These are phyloP conservation scores for Hericium erinaceus DNA, from an alignment of 768 basidiomycete genomes.

Conservation along the genomic window DNA sequence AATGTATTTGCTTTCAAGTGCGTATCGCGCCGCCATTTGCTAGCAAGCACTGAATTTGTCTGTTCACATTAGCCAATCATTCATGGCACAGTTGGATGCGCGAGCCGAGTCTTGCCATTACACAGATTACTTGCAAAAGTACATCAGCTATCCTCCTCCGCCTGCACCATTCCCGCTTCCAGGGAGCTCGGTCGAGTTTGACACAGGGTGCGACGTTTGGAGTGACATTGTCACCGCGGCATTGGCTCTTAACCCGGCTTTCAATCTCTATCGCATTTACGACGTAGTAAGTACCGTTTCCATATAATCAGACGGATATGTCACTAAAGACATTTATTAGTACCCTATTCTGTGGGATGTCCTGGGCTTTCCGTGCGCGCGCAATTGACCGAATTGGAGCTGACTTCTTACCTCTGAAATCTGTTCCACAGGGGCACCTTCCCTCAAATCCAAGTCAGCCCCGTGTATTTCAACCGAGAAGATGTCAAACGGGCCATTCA, in stretches of 20 bases:
- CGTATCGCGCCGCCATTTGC: slow-evolving; percentile 12
- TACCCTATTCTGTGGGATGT: slow-evolving; percentile 12
- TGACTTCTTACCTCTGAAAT: not conserved
- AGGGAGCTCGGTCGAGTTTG: slow-evolving; percentile 1
- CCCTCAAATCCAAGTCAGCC: slow-evolving; percentile 7
- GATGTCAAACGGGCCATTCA: slow-evolving; percentile 15
- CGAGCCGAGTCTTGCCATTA: slow-evolving; percentile 7
- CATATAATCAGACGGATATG: too few species aligned
- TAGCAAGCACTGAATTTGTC: not conserved
- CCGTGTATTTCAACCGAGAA: slow-evolving; percentile 12
- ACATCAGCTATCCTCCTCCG: slow-evolving; percentile 10
- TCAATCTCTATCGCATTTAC: slow-evolving; percentile 10
- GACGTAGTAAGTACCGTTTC: slow-evolving; percentile 8
- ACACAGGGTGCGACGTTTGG: slow-evolving; percentile 7
- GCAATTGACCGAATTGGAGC: too few species aligned
- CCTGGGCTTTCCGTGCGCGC: slow-evolving; percentile 18
- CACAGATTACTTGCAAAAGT: slow-evolving; percentile 4
- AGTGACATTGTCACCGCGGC: slow-evolving; percentile 1
- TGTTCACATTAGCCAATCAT: slow-evolving; percentile 7
- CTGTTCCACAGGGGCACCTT: slow-evolving; percentile 7
- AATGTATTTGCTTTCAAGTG: slow-evolving; percentile 69
- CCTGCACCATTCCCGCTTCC: slow-evolving; percentile 10
- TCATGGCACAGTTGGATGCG: slow-evolving; percentile 6
- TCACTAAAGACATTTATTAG: not conserved
- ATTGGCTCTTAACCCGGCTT: slow-evolving; percentile 10